Evolutionary conservation across 2,329 filamentous ascomycete genomes (phyloP), one percentile per base, ranked within the genome.

Genomic region (Colletotrichum liaoningense): DNA sequence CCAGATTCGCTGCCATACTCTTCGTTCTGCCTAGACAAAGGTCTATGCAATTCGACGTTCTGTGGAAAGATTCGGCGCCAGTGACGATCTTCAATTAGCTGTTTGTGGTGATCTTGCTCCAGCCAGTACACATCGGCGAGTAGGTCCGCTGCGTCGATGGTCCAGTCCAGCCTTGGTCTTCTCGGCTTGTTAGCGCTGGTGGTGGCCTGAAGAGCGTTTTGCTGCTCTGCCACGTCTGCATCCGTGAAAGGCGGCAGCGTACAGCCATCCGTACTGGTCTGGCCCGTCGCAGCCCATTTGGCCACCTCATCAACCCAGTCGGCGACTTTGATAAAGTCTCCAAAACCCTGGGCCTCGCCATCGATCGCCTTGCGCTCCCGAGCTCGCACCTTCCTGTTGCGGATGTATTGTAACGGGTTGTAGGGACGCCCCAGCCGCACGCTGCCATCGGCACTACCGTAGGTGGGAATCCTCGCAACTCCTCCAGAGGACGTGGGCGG

Each of bases 121-220:
- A 97, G 84, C 97, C 97, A 99, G 79, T 95, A 94, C 1, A 93
- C 88, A 84, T 99, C 97, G 5, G 95, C 95, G 59, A 98, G 86
- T 81, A 98, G 88, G 80, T 98, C 95, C 69, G 94, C 92, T 0
- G 96, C 94, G 57, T 93, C 90, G 22, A 95, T 90, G 52, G 90
- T 88, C 97, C 97, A 98, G 79, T 97, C 95, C 28, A 95, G 91
- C 72, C 94, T 90, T 1, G 93, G 92, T 62, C 95, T 90, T 69
- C 92, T 91, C 4, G 90, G 85, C 74, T 95, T 95, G 14, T 86
- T 84, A 74, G 85, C 82, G 67, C 80, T 81, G 57, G 81, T 85
- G n/a, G 81, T 82, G 73, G 80, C 83, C 72, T 81, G 83, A 57
- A 82, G 84, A 72, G 82, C 80, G 38, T 88, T 83, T 4, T 58